These are phyloP conservation scores for Haplosporangium sp. DNA, from an alignment of 371 early-diverging fungal species.

Conservation along the genomic window DNA sequence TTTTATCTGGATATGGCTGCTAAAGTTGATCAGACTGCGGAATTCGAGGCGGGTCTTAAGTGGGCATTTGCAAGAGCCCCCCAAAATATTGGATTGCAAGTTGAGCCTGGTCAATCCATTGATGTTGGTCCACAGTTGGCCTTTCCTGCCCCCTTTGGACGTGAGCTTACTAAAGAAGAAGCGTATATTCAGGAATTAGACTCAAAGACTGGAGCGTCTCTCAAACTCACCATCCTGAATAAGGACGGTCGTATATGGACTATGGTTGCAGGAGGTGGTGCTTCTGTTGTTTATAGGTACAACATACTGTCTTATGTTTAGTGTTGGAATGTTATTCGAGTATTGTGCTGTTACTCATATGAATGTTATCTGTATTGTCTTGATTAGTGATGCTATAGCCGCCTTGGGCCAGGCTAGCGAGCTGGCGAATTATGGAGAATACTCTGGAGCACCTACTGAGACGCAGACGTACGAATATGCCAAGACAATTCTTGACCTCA, in stretches of 20 bases:
- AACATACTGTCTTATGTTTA: neutral
- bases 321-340: too few species aligned
- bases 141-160: slow-evolving; percentile 98
- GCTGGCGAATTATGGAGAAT: slow-evolving; percentile 99
- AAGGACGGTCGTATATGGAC: slow-evolving; percentile 97
- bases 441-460: slow-evolving; percentile 98
- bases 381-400: slow-evolving; percentile 92
- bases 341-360: neutral
- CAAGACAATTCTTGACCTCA: slow-evolving; percentile 96
- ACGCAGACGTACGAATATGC: slow-evolving; percentile 98
- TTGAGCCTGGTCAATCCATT: slow-evolving; percentile 46
- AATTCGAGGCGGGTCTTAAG: slow-evolving; percentile 94
- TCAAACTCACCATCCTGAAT: slow-evolving; percentile 97
- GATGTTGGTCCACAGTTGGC: slow-evolving; percentile 92
- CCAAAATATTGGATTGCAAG: slow-evolving; percentile 64
- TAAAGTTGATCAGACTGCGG: slow-evolving; percentile 98
- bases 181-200: slow-evolving; percentile 97
- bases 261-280: slow-evolving; percentile 99
- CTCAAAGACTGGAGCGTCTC: slow-evolving; percentile 97
- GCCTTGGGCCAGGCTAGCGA: slow-evolving; percentile 93
- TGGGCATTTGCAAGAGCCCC: slow-evolving; percentile 86
- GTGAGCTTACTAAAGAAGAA: slow-evolving; percentile 95
- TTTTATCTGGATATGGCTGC: slow-evolving; percentile 96
- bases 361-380: neutral
- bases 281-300: slow-evolving; percentile 91